Evolutionary conservation across 176 grass and related monocot genomes (phyloP).

Genomic region (Ensete glaucum): DNA sequence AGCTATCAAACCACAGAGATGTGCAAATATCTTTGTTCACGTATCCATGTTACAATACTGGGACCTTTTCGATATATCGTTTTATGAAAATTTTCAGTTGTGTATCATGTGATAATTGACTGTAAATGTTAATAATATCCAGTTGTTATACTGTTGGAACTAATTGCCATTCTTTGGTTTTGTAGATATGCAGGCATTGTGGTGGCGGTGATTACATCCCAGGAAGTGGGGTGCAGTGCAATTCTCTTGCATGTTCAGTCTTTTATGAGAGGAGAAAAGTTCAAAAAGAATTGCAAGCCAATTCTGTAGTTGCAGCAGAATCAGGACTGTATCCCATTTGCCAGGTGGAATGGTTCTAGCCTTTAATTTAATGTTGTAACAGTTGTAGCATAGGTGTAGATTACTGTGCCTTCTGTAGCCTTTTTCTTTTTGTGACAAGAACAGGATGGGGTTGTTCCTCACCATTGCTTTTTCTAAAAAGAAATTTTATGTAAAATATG

Average conservation of each 20-base stretch:
- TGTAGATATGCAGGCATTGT: conserved; percentile 74
- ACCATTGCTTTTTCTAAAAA: too few relatives aligned
- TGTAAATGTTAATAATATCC: background rate
- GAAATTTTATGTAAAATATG: too few relatives aligned
- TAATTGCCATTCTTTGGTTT: conserved; percentile 17
- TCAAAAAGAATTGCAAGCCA: conserved; percentile 41
- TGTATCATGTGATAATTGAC: too few relatives aligned
- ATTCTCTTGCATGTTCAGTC: conserved; percentile 76
- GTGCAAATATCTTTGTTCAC: background rate
- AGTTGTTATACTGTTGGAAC: background rate
- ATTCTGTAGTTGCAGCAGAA: conserved; percentile 43
- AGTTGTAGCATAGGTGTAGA: too few relatives aligned
- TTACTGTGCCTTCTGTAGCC: too few relatives aligned
- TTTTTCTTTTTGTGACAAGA: too few relatives aligned
- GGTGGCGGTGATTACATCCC: conserved; percentile 63
- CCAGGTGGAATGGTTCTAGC: conserved; percentile 55
- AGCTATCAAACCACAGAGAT: background rate
- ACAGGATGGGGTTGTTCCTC: too few relatives aligned
- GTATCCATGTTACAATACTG: background rate
- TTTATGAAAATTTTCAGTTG: background rate
- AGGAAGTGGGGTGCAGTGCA: conserved; percentile 63
- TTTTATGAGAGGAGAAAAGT: conserved; percentile 82
- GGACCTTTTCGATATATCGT: background rate
- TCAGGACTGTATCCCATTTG: conserved; percentile 56
- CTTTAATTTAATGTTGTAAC: background rate